Percentiles rank a stretch among this genome's conserved stretches.
Conservation (phyloP, 2,329 filamentous ascomycete species). For the Sclerotinia minor region DNA sequence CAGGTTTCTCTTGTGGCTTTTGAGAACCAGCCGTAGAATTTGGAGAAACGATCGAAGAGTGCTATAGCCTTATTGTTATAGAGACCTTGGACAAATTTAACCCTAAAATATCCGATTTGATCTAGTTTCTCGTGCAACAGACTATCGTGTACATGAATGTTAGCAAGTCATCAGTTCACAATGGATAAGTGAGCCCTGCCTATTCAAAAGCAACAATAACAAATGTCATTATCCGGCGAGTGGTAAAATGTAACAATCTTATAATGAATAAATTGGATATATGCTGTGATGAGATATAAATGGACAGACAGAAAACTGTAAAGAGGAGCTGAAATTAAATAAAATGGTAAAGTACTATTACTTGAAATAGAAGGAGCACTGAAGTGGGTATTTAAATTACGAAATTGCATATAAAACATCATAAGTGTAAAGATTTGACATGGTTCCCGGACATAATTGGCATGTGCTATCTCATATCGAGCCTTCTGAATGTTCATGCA, state of each 20-base stretch:
- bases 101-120: too few relatives aligned
- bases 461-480: background rate
- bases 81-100: background rate
- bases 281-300: background rate
- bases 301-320: background rate
- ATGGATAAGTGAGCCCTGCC: background rate
- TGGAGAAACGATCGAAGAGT: background rate
- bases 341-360: background rate
- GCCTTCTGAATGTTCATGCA: background rate
- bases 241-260: background rate
- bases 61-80: background rate
- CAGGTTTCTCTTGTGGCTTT: background rate
- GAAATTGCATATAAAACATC: background rate
- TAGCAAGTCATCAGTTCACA: background rate
- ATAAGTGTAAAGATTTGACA: background rate
- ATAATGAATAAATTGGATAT: background rate
- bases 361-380: background rate
- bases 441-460: background rate
- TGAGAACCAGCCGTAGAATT: background rate
- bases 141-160: background rate
- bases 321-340: background rate
- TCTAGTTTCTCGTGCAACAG: background rate
- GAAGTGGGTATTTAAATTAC: background rate
- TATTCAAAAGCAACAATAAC: background rate
- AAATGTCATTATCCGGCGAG: background rate